phyloP scores from a whole-genome alignment of 805 yeast species.

The Limtongia smithiae region DNA sequence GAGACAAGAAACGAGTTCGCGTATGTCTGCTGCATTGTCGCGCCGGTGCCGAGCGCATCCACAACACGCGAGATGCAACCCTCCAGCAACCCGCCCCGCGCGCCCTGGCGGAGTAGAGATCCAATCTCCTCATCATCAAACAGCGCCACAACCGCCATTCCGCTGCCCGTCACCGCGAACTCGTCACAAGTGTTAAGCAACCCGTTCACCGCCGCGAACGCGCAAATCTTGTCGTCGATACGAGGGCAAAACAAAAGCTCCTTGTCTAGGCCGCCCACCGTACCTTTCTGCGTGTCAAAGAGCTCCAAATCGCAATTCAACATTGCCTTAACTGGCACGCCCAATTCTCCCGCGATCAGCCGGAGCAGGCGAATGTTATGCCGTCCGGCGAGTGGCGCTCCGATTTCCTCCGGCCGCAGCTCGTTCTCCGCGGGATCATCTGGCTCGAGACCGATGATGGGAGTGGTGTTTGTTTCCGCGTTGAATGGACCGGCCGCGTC shows the following conservation, averaged over 20 bases:
- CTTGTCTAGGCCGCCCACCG: conserved; percentile 69
- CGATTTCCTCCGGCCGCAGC: conserved; percentile 33
- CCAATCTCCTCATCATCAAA: conserved; percentile 85
- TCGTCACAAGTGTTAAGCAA: conserved; percentile 47
- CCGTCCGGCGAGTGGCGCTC: conserved; percentile 32
- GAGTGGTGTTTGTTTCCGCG: conserved; percentile 72
- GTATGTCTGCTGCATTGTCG: conserved; percentile 32
- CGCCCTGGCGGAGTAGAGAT: conserved; percentile 75
- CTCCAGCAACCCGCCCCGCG: conserved; percentile 71
- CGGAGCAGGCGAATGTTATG: conserved; percentile 59
- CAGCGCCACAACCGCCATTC: conserved; percentile 54
- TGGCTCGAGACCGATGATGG: conserved; percentile 60
- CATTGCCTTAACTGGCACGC: conserved; percentile 56
- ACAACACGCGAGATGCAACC: conserved; percentile 51
- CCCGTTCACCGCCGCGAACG: conserved; percentile 65
- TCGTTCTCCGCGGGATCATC: conserved; percentile 32
- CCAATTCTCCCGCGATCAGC: conserved; percentile 60
- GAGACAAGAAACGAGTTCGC: conserved; percentile 78
- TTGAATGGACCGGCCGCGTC: conserved; percentile 70
- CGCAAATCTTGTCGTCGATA: conserved; percentile 78
- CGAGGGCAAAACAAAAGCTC: conserved; percentile 82
- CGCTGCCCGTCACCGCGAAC: conserved; percentile 34
- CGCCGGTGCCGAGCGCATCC: conserved; percentile 34
- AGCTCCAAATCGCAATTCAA: conserved; percentile 71
- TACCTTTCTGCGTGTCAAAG: conserved; percentile 76